Percentiles rank a stretch among this genome's conserved stretches.
Conservation (phyloP, 1,284 basidiomycete genomes). For the Singerocomus rubriflavus region DNA sequence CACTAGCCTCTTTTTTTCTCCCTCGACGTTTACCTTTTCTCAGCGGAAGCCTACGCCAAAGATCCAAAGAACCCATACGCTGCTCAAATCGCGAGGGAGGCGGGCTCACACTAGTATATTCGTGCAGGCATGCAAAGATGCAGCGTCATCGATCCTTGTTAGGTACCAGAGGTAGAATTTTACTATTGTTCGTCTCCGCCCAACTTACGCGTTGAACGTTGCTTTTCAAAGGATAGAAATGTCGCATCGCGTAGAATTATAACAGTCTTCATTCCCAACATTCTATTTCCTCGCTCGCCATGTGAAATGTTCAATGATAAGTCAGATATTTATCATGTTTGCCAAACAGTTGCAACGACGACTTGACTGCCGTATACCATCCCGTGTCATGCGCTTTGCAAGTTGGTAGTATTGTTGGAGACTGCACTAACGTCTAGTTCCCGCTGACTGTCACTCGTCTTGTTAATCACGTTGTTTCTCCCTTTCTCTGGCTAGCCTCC, state of each 20-base stretch:
- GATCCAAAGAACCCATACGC: conserved; percentile 80
- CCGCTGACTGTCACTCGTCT: neutral
- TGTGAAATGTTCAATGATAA: neutral
- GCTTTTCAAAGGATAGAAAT: conserved; percentile 12
- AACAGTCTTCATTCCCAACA: conserved; percentile 8
- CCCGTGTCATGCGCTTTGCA: neutral
- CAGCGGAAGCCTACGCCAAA: conserved; percentile 65
- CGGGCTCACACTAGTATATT: conserved; percentile 28
- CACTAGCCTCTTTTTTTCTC: neutral
- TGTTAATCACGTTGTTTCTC: conserved; percentile 4
- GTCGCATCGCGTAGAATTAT: conserved; percentile 20
- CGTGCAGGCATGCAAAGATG: neutral
- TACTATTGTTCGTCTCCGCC: neutral
- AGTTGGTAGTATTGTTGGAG: neutral
- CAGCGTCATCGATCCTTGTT: neutral
- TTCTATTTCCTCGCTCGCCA: neutral
- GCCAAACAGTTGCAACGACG: neutral
- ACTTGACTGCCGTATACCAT: neutral
- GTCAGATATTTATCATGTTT: neutral
- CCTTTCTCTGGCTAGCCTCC: conserved; percentile 24
- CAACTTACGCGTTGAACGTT: neutral
- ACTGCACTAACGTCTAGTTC: neutral
- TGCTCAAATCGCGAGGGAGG: conserved; percentile 59
- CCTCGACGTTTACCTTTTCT: conserved; percentile 4
- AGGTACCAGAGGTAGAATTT: conserved; percentile 9